Conservation (phyloP, 2,329 filamentous ascomycete species). For the Bipolaris gigantea region DNA sequence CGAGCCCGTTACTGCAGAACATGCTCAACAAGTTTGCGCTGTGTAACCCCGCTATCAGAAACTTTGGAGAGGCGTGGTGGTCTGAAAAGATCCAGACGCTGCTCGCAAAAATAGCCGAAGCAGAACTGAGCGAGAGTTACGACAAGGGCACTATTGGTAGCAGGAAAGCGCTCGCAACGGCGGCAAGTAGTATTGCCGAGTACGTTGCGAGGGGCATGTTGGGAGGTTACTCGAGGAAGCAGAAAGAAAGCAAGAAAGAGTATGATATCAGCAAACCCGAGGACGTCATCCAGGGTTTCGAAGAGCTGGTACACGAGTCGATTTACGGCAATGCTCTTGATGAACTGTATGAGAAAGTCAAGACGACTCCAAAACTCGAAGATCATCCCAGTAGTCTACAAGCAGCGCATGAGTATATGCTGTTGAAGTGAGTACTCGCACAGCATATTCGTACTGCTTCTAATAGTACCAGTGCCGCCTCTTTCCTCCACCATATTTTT, state of each 20-base stretch:
- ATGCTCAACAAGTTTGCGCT: conserved; percentile 68
- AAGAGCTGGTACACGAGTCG: conserved; percentile 65
- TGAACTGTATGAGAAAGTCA: conserved; percentile 63
- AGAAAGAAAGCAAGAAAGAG: conserved; percentile 37
- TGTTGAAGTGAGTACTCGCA: conserved; percentile 64
- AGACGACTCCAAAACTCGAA: conserved; percentile 64
- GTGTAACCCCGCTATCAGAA: conserved; percentile 65
- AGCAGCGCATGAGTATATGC: conserved; percentile 67
- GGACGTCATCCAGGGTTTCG: conserved; percentile 66
- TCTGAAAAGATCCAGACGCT: conserved; percentile 47
- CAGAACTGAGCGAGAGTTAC: conserved; percentile 77
- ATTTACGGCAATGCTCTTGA: conserved; percentile 71
- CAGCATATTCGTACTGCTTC: not conserved
- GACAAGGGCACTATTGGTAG: conserved; percentile 76
- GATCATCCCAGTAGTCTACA: conserved; percentile 64
- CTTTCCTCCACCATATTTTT: conserved; percentile 73
- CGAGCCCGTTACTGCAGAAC: conserved; percentile 67
- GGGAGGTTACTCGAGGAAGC: conserved; percentile 58
- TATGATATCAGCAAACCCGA: conserved; percentile 64
- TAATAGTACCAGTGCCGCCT: conserved; percentile 61
- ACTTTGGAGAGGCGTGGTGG: conserved; percentile 56
- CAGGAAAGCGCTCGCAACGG: conserved; percentile 74
- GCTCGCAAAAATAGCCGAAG: conserved; percentile 57
- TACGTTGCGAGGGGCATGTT: conserved; percentile 67
- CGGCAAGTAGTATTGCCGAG: conserved; percentile 69